Base-by-base conservation (phyloP, 176 grass and related monocot genomes). In the Raddia distichophylla region DNA sequence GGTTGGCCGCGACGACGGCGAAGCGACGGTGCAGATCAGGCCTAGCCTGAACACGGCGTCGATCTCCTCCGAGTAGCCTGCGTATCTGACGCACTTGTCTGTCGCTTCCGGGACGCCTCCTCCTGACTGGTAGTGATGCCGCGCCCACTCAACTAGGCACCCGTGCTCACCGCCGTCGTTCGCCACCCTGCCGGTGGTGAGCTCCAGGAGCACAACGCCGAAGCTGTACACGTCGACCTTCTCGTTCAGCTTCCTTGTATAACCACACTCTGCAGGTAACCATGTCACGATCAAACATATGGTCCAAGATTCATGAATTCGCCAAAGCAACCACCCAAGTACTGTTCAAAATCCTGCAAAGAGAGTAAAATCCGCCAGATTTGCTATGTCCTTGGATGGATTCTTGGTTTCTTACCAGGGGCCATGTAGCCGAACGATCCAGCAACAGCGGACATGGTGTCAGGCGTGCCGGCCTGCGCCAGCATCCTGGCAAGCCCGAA, bases 361-460 rank as follows among this genome's bases (percentile, higher is more conserved):
- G 34, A 20, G 43, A 74, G 6, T 10, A 7, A 43, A 61, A 71
- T 6, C 6, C 17, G 22, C 7, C 4, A 8, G 27, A 18, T 48
- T 34, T 53, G 48, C 0, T 0, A 42, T 51, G 8, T 40, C 37
- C 37, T 40, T 40, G 37, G 33, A 53, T 16, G 47, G 34, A 37
- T 64, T 1, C 32, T 60, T 4, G 11, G 10, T 64, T 68, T 35
- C 85, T 85, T 82, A 98, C 90, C 90, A 4, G 92, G 92, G 81
- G 93, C 96, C 93, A 95, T 95, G 91, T 99, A 95, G n/a, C 93
- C 96, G 59, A 91, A 88, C 1, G 96, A 91, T 3, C 96, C 93
- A 7, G 89, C 91, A 5, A 99, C 74, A n/a, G 82, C 59, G 72
- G 93, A 93, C 78, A 93, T 79, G 0, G 89, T 86, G 2, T 95